Evolutionary conservation across 192 early-diverging fungal genomes (phyloP).

Genomic region (Physocladia obscura): DNA sequence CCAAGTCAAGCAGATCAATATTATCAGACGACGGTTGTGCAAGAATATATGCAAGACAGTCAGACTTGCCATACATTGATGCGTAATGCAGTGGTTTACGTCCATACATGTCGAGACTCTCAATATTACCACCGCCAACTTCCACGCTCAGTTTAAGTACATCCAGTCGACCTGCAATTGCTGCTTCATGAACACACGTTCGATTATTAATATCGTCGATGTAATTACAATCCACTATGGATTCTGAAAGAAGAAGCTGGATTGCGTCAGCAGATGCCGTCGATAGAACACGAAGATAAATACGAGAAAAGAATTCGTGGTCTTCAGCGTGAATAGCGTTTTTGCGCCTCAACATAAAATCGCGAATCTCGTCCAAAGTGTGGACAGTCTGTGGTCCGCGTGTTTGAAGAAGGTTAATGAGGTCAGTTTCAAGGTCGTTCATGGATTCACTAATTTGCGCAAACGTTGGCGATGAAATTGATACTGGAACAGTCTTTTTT

Average conservation of each 20-base stretch:
- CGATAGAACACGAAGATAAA: slow-evolving; percentile 71
- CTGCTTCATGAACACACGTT: slow-evolving; percentile 85
- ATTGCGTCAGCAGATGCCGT: slow-evolving; percentile 48
- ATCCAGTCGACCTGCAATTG: slow-evolving; percentile 74
- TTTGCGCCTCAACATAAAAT: slow-evolving; percentile 30
- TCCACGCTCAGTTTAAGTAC: slow-evolving; percentile 62
- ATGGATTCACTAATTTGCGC: slow-evolving; percentile 26
- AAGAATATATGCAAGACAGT: slow-evolving; percentile 42
- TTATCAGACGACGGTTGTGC: slow-evolving; percentile 24
- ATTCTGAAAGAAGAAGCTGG: slow-evolving; percentile 63
- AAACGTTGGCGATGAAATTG: slow-evolving; percentile 3
- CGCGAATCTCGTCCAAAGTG: slow-evolving; percentile 22
- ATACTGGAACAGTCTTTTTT: neutral
- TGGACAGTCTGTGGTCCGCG: neutral
- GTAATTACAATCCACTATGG: slow-evolving; percentile 74
- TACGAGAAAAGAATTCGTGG: slow-evolving; percentile 61
- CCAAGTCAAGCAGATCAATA: slow-evolving; percentile 79
- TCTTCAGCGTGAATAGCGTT: slow-evolving; percentile 33
- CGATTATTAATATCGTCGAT: slow-evolving; percentile 92
- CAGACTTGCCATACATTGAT: slow-evolving; percentile 81
- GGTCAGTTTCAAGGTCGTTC: slow-evolving; percentile 37
- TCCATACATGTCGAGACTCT: slow-evolving; percentile 78
- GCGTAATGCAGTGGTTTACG: slow-evolving; percentile 90
- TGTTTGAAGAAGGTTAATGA: slow-evolving; percentile 17
- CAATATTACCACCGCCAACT: slow-evolving; percentile 36